Base-by-base conservation (phyloP, 495 filamentous ascomycete genomes). In the Entonaema liquescens region DNA sequence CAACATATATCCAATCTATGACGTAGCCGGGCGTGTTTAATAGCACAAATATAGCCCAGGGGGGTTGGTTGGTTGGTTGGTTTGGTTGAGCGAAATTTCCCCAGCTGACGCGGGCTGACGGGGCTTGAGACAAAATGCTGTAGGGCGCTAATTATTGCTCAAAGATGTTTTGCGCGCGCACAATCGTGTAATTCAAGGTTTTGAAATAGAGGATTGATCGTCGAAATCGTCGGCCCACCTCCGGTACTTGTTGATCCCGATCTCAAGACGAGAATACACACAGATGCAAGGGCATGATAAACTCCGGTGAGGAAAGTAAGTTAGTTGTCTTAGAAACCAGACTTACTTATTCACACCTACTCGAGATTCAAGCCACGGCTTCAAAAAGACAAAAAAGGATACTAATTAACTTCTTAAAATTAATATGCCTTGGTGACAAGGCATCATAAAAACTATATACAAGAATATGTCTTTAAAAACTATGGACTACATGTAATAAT, bases 381-480 rank as follows among this genome's bases (percentile, higher is more conserved):
- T 31, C 29, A 31, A 21, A 3, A n/a, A 21, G 6, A 11, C 17
- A 11, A 19, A 19, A 6, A 38, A 13, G 7, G 4, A 13, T 1
- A 15, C 17, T 49, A 8, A 3, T 28, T 52, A 28, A 52, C 49
- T 64, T 54, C n/a, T 21, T 57, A 35, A 25, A 71, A 65, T 65
- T 62, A 71, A 65, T 65, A 15, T 11, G 68, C 68, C 52, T 58
- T 25, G 62, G 19, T 57, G 19, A 26, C n/a, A 67, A 25, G 59
- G 5, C 26, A 40, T 57, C 49, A 5, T 47, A 59, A 58, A 62
- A 67, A 28, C 21, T 71, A 67, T 71, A 59, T 71, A 67, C 68
- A 71, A 25, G 68, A 71, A 71, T 25, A 9, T 23, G 17, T 23
- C 42, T 42, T 26, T 33, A 28, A 28, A 62, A 65, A 67, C 49